phyloP scores from a whole-genome alignment of 805 yeast genomes.

The Brettanomyces sp. region DNA sequence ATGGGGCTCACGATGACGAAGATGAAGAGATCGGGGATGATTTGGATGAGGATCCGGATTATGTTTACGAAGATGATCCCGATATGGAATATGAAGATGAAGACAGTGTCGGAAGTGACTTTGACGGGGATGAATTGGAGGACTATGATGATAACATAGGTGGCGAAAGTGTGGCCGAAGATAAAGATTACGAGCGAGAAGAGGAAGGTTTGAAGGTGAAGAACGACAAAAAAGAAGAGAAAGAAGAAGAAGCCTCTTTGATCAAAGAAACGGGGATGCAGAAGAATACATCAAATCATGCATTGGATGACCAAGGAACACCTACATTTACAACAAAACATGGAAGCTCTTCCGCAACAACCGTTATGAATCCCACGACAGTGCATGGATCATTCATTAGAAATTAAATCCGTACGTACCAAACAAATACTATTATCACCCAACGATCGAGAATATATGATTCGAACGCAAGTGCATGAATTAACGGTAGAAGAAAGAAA shows the following conservation, averaged over 20 bases:
- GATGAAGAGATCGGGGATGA: slow-evolving; percentile 20
- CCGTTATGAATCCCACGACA: neutral
- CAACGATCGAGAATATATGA: too few relatives aligned
- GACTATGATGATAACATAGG: slow-evolving; percentile 13
- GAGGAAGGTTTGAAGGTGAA: neutral
- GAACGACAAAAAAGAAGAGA: neutral
- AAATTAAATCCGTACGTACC: too few relatives aligned
- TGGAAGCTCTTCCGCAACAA: neutral
- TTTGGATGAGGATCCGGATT: slow-evolving; percentile 11
- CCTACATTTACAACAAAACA: neutral
- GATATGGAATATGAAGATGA: slow-evolving; percentile 23
- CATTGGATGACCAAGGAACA: neutral
- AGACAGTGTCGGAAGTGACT: slow-evolving; percentile 20
- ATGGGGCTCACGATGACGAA: slow-evolving; percentile 16
- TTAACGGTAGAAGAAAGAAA: too few relatives aligned
- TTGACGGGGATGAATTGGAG: slow-evolving; percentile 21
- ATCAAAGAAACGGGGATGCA: neutral
- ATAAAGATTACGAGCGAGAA: neutral
- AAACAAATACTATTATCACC: too few relatives aligned
- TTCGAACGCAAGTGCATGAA: too few relatives aligned
- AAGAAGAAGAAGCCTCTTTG: neutral
- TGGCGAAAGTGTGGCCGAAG: slow-evolving; percentile 1
- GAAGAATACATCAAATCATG: neutral
- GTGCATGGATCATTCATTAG: neutral
- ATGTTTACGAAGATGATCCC: slow-evolving; percentile 13